Evolutionary conservation across 2,329 filamentous ascomycete genomes (phyloP), one percentile per base, ranked within the genome.

Genomic region (Cladosporium sp.): DNA sequence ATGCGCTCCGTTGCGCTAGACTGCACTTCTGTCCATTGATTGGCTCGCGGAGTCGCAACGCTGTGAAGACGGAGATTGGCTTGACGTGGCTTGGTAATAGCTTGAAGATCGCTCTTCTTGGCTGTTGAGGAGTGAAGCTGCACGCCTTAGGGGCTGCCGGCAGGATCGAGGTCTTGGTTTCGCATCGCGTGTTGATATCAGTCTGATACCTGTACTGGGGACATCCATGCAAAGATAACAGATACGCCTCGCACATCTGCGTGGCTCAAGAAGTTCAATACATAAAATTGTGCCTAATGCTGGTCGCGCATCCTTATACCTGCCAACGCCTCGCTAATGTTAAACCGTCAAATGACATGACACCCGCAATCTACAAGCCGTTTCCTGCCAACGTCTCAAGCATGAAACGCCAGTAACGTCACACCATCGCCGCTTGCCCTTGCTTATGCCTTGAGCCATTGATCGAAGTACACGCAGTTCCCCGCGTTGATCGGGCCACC

Each of bases 401-500:
- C 37, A 34, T 47, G 17, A 37, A 58, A 39, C 49, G 19, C 32
- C 36, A 24, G 34, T 6, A 53, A 45, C 52, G 39, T 55, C 39
- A 47, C 40, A 55, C 40, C 28, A 47, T 37, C 40, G 19, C 17
- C 50, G 20, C 37, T 34, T 35, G 51, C 37, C 37, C 25, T 10
- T 54, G 28, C 17, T 62, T 51, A 64, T 12, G 61, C 62, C 53
- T 67, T 81, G 45, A 97, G 74, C 94, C 94, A 99, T 53, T 86
- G 83, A 62, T 89, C 83, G 69, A 96, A 97, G 70, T 99, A 99
- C 55, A 91, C 88, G 73, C 94, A 99, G 51, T 88, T 96, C 63
- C 85, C 88, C 0, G 93, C 90, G 67, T 88, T 95, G 20, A 99
- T 91, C 0, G 91, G 90, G 0, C 93, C 93, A 6, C 91, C 91